Percentiles rank a stretch among this genome's conserved stretches.
These are phyloP conservation scores for Trichosanthes cucumerina DNA, from an alignment of 306 rosid genomes.

Conservation along the genomic window DNA sequence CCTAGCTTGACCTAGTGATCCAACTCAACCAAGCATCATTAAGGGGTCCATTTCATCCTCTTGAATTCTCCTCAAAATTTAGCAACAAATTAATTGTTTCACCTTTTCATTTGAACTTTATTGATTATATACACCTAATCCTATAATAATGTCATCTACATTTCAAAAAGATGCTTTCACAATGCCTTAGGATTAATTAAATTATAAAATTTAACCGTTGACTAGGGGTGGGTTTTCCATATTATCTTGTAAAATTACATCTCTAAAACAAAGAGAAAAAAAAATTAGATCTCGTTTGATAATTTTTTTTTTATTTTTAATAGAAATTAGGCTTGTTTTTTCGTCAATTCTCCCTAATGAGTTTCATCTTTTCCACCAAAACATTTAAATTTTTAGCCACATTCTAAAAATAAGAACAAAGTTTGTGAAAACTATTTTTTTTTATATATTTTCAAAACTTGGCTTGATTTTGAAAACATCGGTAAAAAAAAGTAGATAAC, in stretches of 20 bases:
- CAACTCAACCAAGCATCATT: background rate
- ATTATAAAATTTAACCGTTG: background rate
- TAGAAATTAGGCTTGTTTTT: too few relatives aligned
- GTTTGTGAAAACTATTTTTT: too few relatives aligned
- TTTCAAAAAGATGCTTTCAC: background rate
- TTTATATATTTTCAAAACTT: too few relatives aligned
- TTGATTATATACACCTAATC: background rate
- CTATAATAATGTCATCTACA: background rate
- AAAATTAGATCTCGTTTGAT: too few relatives aligned
- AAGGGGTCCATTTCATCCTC: slow-evolving; percentile 8
- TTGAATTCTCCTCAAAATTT: background rate
- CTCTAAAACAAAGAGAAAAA: background rate
- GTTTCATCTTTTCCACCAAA: too few relatives aligned
- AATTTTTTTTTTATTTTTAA: too few relatives aligned
- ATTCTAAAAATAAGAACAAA: too few relatives aligned
- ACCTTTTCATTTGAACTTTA: background rate
- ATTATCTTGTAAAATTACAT: background rate
- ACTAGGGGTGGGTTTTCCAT: background rate
- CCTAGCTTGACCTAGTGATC: slow-evolving; percentile 2
- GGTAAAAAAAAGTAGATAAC: too few relatives aligned
- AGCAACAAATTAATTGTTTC: background rate
- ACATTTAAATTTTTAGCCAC: too few relatives aligned
- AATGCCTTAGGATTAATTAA: background rate
- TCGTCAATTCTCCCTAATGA: too few relatives aligned
- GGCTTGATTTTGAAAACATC: too few relatives aligned